A percentile compares a stretch with the other conserved stretches of the same genome.
These are phyloP conservation scores for Poteriospumella lacustris DNA, from an alignment of 108 stramenopile genomes.

Conservation along the genomic window DNA sequence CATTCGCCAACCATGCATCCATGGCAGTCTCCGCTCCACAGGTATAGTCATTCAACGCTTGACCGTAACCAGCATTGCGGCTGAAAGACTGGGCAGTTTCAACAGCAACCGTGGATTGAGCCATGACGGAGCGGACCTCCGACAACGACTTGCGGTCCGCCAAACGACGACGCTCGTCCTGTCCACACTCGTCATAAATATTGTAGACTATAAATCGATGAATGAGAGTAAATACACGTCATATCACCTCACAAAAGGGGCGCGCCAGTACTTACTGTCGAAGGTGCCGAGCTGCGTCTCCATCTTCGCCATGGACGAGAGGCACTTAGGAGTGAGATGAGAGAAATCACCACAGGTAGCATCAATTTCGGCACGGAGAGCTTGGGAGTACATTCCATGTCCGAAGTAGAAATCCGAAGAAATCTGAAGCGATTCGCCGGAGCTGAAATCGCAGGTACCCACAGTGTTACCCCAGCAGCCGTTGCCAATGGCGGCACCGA, in stretches of 20 bases:
- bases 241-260: not conserved
- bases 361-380: slow-evolving; percentile 6
- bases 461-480: slow-evolving; percentile 61
- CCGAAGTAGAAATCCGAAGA: slow-evolving; percentile 16
- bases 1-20: slow-evolving; percentile 1
- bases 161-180: slow-evolving; percentile 20
- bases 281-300: not conserved
- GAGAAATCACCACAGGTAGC: slow-evolving; percentile 1
- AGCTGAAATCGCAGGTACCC: slow-evolving; percentile 23
- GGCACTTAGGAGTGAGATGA: not conserved
- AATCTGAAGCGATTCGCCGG: not conserved
- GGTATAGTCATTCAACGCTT: slow-evolving; percentile 10
- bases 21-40: slow-evolving; percentile 21
- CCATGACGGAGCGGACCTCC: not conserved
- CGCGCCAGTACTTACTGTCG: not conserved
- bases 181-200: slow-evolving; percentile 12
- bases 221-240: not conserved
- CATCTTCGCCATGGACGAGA: not conserved
- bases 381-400: slow-evolving; percentile 18
- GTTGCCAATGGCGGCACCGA: slow-evolving; percentile 69
- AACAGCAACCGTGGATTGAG: not conserved
- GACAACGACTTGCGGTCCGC: not conserved
- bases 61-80: slow-evolving; percentile 1
- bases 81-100: slow-evolving; percentile 8
- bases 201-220: not conserved